Conservation (phyloP, 1,284 basidiomycete genomes). For the Leccinum colubrinum region DNA sequence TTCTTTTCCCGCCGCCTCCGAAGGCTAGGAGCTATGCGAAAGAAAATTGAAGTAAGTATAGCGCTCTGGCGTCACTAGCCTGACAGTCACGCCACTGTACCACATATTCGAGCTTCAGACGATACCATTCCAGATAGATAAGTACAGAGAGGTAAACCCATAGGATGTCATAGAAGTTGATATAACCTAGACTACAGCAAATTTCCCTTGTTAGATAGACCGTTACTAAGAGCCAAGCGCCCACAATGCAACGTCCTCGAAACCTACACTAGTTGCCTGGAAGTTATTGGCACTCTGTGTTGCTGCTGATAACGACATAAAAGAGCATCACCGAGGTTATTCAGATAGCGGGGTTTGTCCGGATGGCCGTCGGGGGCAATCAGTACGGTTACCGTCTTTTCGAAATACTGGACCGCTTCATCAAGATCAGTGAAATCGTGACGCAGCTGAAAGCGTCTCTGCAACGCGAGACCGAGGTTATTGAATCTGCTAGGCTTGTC, state of each 20-base stretch:
- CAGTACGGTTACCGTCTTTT: neutral
- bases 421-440: neutral
- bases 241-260: neutral
- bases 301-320: neutral
- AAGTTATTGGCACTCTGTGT: neutral
- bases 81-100: no score
- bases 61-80: no score
- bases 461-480: slow-evolving; percentile 8
- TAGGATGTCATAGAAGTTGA: no score
- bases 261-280: neutral
- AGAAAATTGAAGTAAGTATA: no score
- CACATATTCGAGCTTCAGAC: no score
- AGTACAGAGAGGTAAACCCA: no score
- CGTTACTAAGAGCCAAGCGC: slow-evolving; percentile 1
- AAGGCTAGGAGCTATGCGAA: no score
- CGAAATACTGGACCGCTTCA: neutral
- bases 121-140: no score
- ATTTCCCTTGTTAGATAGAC: no score
- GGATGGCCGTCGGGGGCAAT: neutral
- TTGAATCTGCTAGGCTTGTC: neutral
- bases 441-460: neutral
- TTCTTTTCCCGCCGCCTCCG: no score
- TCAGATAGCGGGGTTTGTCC: neutral
- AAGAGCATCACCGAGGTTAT: neutral
- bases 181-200: no score